Base-by-base conservation (phyloP, 2,329 filamentous ascomycete species). In the Phialemonium atrogriseum region DNA sequence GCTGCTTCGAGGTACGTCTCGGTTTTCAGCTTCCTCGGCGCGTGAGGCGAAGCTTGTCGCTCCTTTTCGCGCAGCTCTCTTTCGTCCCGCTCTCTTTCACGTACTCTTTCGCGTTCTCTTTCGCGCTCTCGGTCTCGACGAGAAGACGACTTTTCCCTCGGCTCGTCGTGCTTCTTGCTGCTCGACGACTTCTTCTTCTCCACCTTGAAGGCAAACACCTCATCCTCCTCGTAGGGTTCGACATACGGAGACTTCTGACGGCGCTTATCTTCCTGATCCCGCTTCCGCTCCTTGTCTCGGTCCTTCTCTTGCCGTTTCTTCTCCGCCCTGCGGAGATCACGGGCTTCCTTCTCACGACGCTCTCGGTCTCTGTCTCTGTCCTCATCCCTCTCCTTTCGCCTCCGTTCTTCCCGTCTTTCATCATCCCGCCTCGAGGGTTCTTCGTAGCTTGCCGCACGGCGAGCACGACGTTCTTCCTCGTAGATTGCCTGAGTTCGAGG, bases 371-470 rank as follows among this genome's bases (percentile, higher is more conserved):
- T 45, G 30, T 47, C 42, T 26, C 45, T 45, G 8, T 54, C 49
- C 10, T 51, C 49, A 16, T 17, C 19, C 15, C 21, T 30, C 12
- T 52, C 50, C 33, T 43, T 51, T 37, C 47, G 43, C 42, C 46
- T 43, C 39, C 47, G 36, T 39, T 48, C 44, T 27, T 52, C 48
- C 32, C 27, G 22, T 10, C 27, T 42, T 14, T 64, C 54, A 4
- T 58, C 54, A 0, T 59, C 54, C 18, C 52, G 50, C 39, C 59
- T 64, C 3, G 59, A 58, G 4, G 61, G 48, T 42, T 62, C 60
- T 30, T 69, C 63, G 21, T 55, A 58, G 26, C 47, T 44, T 20
- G 47, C 38, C 4, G 45, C 24, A 11, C 44, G 42, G 11, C 44
- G 40, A 20, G 44, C 38, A 19, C 37, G 32, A 26, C 34, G 44